Evolutionary conservation across 2,329 filamentous ascomycete species (phyloP), one percentile per base, ranked within the genome.

Genomic region (Fusarium secorum): DNA sequence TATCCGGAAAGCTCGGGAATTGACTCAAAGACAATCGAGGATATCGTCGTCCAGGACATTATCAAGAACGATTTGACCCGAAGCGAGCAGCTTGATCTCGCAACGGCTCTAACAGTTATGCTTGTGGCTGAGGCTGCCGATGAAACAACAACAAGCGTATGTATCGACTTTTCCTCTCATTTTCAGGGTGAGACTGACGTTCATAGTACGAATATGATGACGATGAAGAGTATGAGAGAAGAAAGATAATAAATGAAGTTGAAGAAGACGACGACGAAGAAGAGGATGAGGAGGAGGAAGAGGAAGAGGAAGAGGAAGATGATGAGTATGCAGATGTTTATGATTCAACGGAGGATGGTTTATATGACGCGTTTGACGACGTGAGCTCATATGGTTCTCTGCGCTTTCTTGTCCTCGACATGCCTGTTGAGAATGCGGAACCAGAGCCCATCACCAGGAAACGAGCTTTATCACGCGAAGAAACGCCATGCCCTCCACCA

Each of bases 121-220:
- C 26, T 61, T 26, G 42, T 53, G 18, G 33, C 54, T 18, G 38
- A 61, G 30, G 36, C 56, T 24, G 55, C 59, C 17, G 32, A 61
- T 9, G 48, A 71, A 15, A 38, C 67, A 18, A 61, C 63, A 30
- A 46, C 67, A 13, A 66, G 68, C 28, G 72, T 75, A 74, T 38
- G 69, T 46, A 49, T 44, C 32, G 38, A 24, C 3, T 26, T 44
- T 36, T 26, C 30, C 22, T n/a, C 30, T 39, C 22, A 33, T 28
- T 36, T n/a, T 11, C 11, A 11, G 30, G 32, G 38, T 38, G n/a
- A 28, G 14, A 28, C 69, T 74, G 51, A 74, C 44, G 20, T 42
- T 49, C 11, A 8, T 57, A 75, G 73, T 70, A 72, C 35, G 71
- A 72, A 38, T 73, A 71, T 54, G 60, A 70, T 26, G 63, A 66